Evolutionary conservation across 352 stramenopile genomes (phyloP).

Genomic region (Paralagenidium karlingii): DNA sequence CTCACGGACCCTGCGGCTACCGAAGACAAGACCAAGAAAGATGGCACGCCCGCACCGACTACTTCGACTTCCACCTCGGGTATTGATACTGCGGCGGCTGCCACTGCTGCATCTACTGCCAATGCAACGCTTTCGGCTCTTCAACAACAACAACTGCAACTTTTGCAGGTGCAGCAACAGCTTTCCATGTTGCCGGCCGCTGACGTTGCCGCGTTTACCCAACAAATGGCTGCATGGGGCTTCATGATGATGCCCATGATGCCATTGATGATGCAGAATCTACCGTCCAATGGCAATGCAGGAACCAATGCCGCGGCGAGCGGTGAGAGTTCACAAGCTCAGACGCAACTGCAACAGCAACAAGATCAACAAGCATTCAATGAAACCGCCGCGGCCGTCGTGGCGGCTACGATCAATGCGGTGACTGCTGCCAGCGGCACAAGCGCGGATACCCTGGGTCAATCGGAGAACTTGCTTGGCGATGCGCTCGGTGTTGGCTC

Average conservation of each 20-base stretch:
- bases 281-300: conserved; percentile 14
- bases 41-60: conserved; percentile 1
- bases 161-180: conserved; percentile 33
- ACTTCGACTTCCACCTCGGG: conserved; percentile 6
- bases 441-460: too few species aligned
- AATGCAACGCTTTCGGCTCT: neutral
- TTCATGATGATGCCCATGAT: conserved; percentile 70
- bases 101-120: conserved; percentile 22
- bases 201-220: conserved; percentile 31
- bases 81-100: conserved; percentile 27
- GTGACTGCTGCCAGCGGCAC: neutral
- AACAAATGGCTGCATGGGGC: conserved; percentile 46
- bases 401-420: neutral
- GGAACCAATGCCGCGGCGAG: neutral
- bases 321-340: neutral
- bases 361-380: neutral
- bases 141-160: conserved; percentile 52
- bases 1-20: neutral
- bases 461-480: too few species aligned
- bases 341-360: neutral
- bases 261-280: conserved; percentile 51
- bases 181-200: conserved; percentile 41
- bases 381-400: neutral
- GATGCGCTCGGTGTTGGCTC: too few species aligned
- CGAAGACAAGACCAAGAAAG: conserved; percentile 8